Base-by-base conservation (phyloP, 116 monocot species). In the Cymodocea nodosa region DNA sequence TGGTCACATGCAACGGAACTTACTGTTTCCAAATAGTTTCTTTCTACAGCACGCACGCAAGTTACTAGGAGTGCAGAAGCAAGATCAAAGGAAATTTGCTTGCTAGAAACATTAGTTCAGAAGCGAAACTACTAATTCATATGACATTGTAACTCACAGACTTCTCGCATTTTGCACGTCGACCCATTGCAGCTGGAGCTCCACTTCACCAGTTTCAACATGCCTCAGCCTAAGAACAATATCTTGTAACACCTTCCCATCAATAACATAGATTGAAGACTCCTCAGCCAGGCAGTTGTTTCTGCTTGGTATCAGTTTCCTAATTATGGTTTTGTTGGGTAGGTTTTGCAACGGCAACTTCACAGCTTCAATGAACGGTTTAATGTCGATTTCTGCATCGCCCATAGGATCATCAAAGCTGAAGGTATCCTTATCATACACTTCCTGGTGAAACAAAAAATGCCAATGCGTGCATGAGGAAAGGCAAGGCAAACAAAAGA, bases 231-330 rank as follows among this genome's bases (percentile, higher is more conserved):
- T 56, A 25, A 93, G 77, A 35, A 79, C 63, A 2, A 88, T 60
- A 65, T 88, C 83, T 61, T 93, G 88, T 5, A 77, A 64, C 17
- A 88, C 70, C 35, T 67, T 85, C 4, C 92, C 88, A 14, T 85
- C 71, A 2, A 50, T 51, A 52, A 66, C 73, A 50, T 73, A 69
- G 39, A 93, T 82, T 23, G 60, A 15, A 64, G 85, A 88, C 67
- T 83, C 92, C 48, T 85, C 85, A 35, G 88, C 78, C 2, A 93
- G 66, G 69, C 81, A 93, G 77, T 93, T 93, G 11, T 73, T 37
- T 53, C 81, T 67, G n/a, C 12, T 70, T 1, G 92, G 87, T 9
- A 64, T 51, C 51, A 83, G 17, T 22, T 74, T 79, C 24, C 19
- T 69, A 30, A 88, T 79, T 11, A 85, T 51, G 13, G 76, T 67